phyloP scores from a whole-genome alignment of 148 eudicot genomes.

The Amaranthus cruentus region DNA sequence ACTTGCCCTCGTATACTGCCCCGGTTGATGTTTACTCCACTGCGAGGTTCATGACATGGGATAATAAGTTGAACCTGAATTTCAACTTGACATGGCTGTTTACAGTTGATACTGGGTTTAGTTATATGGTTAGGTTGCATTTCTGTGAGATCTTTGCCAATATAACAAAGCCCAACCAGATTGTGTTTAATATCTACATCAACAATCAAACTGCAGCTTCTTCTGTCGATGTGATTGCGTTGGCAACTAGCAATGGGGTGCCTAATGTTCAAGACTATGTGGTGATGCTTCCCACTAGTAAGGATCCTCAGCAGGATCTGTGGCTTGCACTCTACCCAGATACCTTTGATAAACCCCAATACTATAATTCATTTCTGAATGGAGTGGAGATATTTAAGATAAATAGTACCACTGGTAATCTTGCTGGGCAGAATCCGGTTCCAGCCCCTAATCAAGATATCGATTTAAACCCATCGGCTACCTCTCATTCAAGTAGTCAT shows the following conservation, averaged over 20 bases:
- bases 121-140: conserved; percentile 78
- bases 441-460: conserved; percentile 47
- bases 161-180: conserved; percentile 41
- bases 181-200: conserved; percentile 55
- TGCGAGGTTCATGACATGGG: conserved; percentile 66
- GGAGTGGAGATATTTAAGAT: conserved; percentile 81
- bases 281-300: conserved; percentile 42
- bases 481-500: conserved; percentile 24
- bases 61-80: conserved; percentile 34
- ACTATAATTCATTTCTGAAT: conserved; percentile 62
- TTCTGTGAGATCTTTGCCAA: conserved; percentile 58
- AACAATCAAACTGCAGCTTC: conserved; percentile 56
- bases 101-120: conserved; percentile 62
- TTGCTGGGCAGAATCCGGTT: conserved; percentile 71
- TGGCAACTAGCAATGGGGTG: conserved; percentile 37
- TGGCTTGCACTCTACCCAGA: conserved; percentile 69
- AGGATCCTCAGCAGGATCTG: conserved; percentile 49
- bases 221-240: conserved; percentile 46
- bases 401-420: conserved; percentile 47
- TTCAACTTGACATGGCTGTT: conserved; percentile 74
- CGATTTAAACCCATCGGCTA: conserved; percentile 11
- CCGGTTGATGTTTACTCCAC: conserved; percentile 66
- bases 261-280: conserved; percentile 49
- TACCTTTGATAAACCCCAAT: conserved; percentile 29
- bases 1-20: conserved; percentile 50